These are phyloP conservation scores for Globisporangium ultimum DNA, from an alignment of 352 stramenopile genomes.

Conservation along the genomic window DNA sequence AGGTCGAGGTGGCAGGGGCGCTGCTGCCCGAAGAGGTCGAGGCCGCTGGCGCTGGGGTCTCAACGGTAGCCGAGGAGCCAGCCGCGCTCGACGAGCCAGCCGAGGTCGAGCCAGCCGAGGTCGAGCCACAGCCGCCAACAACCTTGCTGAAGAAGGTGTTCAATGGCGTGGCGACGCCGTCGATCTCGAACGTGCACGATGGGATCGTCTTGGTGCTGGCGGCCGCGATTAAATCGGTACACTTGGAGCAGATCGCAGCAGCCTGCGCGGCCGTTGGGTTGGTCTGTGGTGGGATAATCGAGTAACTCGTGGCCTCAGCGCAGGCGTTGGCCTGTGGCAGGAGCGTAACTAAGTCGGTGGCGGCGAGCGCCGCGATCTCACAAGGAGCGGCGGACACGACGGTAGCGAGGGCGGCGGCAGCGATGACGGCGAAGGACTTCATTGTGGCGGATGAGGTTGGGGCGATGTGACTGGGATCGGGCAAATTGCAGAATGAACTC, in stretches of 20 bases:
- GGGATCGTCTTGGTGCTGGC: conserved; percentile 12
- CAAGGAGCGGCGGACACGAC: conserved; percentile 4
- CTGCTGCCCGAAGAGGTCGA: neutral
- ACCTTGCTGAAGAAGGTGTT: conserved; percentile 8
- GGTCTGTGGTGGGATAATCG: conserved; percentile 7
- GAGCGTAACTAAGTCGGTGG: conserved; percentile 1
- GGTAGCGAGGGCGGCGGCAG: neutral
- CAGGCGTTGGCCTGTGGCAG: conserved; percentile 5
- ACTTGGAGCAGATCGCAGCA: conserved; percentile 7
- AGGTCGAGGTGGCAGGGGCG: neutral
- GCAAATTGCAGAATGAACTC: no score
- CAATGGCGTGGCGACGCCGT: conserved; percentile 9
- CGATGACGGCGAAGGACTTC: conserved; percentile 9
- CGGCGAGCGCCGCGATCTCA: neutral
- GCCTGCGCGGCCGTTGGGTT: conserved; percentile 9
- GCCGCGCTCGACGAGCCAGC: conserved; percentile 1
- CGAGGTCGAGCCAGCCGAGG: no score
- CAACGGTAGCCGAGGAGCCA: neutral
- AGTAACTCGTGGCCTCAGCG: conserved; percentile 6
- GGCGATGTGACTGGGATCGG: no score
- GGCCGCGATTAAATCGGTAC: conserved; percentile 7
- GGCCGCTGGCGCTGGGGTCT: neutral
- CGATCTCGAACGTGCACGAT: conserved; percentile 8
- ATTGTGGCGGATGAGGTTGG: neutral
- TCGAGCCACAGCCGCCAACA: conserved; percentile 1